These are phyloP conservation scores for Coniferiporia weirii DNA, from an alignment of 1,284 basidiomycete species.

Conservation along the genomic window DNA sequence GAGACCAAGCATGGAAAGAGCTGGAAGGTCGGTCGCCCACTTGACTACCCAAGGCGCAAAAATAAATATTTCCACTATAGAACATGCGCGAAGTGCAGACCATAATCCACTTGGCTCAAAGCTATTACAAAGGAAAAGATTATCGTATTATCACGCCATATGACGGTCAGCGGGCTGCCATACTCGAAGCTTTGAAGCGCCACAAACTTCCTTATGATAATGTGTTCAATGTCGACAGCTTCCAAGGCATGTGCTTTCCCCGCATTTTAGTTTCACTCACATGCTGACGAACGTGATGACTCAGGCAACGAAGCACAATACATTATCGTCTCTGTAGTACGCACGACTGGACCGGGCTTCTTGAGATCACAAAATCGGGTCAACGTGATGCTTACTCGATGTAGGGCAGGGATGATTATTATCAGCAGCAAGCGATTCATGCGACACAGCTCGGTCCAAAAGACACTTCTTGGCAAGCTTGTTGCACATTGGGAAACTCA, in stretches of 20 bases:
- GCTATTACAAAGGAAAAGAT: conserved; percentile 33
- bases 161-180: conserved; percentile 45
- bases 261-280: not conserved
- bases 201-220: conserved; percentile 36
- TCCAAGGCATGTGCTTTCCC: conserved; percentile 31
- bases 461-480: conserved; percentile 34
- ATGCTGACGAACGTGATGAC: not conserved
- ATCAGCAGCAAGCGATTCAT: conserved; percentile 35
- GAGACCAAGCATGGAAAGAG: conserved; percentile 32
- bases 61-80: conserved; percentile 25
- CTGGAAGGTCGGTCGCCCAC: conserved; percentile 33
- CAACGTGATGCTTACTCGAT: conserved; percentile 47
- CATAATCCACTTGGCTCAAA: conserved; percentile 37
- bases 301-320: conserved; percentile 41
- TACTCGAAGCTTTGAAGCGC: conserved; percentile 37
- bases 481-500: conserved; percentile 21
- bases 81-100: conserved; percentile 38
- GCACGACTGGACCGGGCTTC: conserved; percentile 39
- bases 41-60: not conserved
- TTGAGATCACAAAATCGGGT: conserved; percentile 34
- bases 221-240: conserved; percentile 51
- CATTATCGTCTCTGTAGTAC: conserved; percentile 40
- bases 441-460: conserved; percentile 19
- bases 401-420: conserved; percentile 38
- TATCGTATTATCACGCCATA: conserved; percentile 53